Base-by-base conservation (phyloP, 345 rosid species). In the Arabis alpina region DNA sequence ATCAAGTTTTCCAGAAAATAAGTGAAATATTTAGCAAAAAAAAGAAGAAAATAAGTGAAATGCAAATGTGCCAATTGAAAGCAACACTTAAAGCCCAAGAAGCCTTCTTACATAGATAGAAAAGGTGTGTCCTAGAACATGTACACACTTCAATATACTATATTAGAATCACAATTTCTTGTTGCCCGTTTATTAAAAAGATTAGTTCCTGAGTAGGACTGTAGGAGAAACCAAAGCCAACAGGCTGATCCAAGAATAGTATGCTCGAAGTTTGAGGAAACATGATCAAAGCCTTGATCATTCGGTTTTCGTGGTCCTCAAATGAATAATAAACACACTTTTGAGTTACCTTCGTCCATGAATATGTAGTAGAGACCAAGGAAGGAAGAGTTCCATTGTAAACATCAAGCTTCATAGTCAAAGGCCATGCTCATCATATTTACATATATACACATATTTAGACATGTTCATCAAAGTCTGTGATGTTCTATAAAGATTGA, bases 141-240 rank as follows among this genome's bases (percentile, higher is more conserved):
- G 9, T 34, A 34, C 37, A 28, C 32, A 36, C 2, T 36, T 36
- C 40, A 36, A 36, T 36, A 36, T 10, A 36, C 8, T 36, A 8
- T 36, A 8, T 1, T 5, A 4, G 19, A 61, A 42, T 44, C 15
- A 25, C 44, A 61, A 25, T 13, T 40, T 41, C 1, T 39, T 58
- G 9, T 40, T 19, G 23, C 73, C 1, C 81, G 43, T 23, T 27
- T 68, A 41, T 66, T 69, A 19, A 80, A 82, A 11, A 15, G 16
- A 3, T 24, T n/a, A 55, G 64, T 79, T 74, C 59, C 69, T n/a
- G 89, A 73, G 37, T 80, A 89, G 14, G 96, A 89, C 88, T 71
- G 37, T 80, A 89, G 14, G 96, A 89, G 79, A 85, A 89, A 16
- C 93, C 96, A 40, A 87, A 77, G 30, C 89, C 86, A 6, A 83